phyloP scores from a whole-genome alignment of 305 asterid genomes.

The Rubia tinctorum region DNA sequence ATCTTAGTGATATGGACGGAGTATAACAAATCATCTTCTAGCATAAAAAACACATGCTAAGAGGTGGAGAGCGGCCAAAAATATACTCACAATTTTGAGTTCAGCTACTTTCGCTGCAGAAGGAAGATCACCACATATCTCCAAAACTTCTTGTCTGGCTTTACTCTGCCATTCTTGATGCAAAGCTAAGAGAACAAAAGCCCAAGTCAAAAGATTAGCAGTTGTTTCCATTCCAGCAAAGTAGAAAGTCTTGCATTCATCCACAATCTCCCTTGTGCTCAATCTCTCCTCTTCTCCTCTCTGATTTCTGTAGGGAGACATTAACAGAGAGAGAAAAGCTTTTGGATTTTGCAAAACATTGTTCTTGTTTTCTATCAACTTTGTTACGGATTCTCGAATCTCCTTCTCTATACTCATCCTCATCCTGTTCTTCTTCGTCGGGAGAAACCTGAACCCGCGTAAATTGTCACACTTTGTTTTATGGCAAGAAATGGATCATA shows the following conservation, averaged over 20 bases:
- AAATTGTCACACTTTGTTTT: neutral
- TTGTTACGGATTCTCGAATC: constrained; percentile 33
- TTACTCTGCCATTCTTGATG: constrained; percentile 76
- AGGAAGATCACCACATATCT: constrained; percentile 37
- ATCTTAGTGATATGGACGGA: no score
- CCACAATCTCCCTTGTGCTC: constrained; percentile 32
- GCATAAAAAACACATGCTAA: no score
- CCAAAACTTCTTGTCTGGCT: constrained; percentile 61
- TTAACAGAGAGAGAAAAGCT: constrained; percentile 27
- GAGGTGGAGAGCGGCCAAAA: neutral
- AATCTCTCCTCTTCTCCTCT: constrained; percentile 31
- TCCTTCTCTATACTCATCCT: constrained; percentile 42
- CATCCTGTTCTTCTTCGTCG: constrained; percentile 37
- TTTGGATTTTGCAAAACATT: constrained; percentile 23
- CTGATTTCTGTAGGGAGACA: constrained; percentile 28
- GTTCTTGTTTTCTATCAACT: constrained; percentile 24
- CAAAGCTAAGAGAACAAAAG: constrained; percentile 57
- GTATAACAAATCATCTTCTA: no score
- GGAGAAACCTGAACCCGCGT: constrained; percentile 31
- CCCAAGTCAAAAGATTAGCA: constrained; percentile 61
- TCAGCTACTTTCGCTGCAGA: constrained; percentile 43
- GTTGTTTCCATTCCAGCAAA: constrained; percentile 60
- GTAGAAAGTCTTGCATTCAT: constrained; percentile 53
- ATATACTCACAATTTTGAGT: constrained; percentile 30
- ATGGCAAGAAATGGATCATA: no score